A percentile compares a stretch with the other conserved stretches of the same genome.
These are phyloP conservation scores for Terana coerulea DNA, from an alignment of 768 basidiomycete genomes.

Conservation along the genomic window DNA sequence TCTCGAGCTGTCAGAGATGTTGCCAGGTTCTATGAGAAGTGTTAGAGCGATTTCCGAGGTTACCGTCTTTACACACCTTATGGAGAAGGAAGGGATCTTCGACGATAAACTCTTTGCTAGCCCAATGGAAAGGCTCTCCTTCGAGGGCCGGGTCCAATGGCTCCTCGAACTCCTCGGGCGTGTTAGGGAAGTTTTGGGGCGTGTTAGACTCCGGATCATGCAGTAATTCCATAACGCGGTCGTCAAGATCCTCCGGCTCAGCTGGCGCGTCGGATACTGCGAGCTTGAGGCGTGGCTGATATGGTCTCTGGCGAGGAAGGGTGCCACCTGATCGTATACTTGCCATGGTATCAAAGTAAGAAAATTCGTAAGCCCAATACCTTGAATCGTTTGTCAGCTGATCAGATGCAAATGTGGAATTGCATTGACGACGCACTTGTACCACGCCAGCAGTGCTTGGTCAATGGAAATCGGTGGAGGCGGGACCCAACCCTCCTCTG, in stretches of 20 bases:
- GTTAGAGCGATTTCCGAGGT: too few species aligned
- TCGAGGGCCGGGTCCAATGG: neutral
- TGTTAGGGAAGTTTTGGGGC: too few species aligned
- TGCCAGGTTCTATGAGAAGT: neutral
- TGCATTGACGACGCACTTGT: constrained; percentile 30
- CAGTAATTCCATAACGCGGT: too few species aligned
- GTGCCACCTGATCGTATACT: constrained; percentile 41
- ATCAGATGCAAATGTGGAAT: too few species aligned
- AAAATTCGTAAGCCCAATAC: constrained; percentile 41
- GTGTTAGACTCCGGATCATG: too few species aligned
- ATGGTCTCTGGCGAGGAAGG: too few species aligned
- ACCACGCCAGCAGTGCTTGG: constrained; percentile 30
- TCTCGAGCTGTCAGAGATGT: neutral
- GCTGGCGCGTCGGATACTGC: too few species aligned
- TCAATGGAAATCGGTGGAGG: constrained; percentile 22
- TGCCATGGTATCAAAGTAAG: constrained; percentile 29
- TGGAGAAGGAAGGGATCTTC: constrained; percentile 7
- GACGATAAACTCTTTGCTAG: constrained; percentile 1
- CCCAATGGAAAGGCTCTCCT: constrained; percentile 3
- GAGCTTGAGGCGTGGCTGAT: too few species aligned
- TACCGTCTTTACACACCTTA: constrained; percentile 4
- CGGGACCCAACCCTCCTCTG: neutral
- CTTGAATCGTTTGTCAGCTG: constrained; percentile 27
- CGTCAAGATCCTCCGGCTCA: too few species aligned
- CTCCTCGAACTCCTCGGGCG: neutral